These are phyloP conservation scores for Akebia trifoliata DNA, from an alignment of 164 flowering plant species.

Conservation along the genomic window DNA sequence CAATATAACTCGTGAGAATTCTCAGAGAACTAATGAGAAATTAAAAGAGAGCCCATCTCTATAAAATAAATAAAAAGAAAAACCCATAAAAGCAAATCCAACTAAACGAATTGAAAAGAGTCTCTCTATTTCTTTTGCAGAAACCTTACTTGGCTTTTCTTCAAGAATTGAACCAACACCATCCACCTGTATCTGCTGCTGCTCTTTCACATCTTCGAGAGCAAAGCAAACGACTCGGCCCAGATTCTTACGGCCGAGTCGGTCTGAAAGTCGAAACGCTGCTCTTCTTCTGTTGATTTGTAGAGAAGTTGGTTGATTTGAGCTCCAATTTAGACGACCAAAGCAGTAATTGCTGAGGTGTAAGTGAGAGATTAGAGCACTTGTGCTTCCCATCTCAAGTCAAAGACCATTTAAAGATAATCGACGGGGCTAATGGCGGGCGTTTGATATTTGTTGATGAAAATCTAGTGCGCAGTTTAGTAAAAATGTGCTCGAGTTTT, in stretches of 20 bases:
- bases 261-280: slow-evolving; percentile 17
- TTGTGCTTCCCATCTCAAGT: slow-evolving; percentile 44
- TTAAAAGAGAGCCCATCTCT: background rate
- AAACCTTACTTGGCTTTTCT: slow-evolving; percentile 56
- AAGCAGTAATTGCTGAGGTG: slow-evolving; percentile 33
- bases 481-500: background rate
- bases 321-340: slow-evolving; percentile 17
- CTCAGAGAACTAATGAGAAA: no score
- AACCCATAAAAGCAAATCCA: background rate
- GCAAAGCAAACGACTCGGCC: slow-evolving; percentile 41
- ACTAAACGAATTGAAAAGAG: background rate
- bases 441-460: background rate
- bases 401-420: no score
- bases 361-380: slow-evolving; percentile 42
- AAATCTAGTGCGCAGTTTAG: background rate
- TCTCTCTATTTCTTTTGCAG: background rate
- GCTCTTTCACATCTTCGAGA: slow-evolving; percentile 41
- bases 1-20: background rate
- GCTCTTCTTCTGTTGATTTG: slow-evolving; percentile 20
- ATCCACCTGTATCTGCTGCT: slow-evolving; percentile 19
- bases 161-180: slow-evolving; percentile 50
- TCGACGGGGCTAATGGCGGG: background rate
- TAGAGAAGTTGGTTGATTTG: slow-evolving; percentile 17
- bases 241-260: slow-evolving; percentile 9
- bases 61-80: background rate